Evolutionary conservation across 768 basidiomycete genomes (phyloP).

Genomic region (Xerocomus brunneocitrinus): DNA sequence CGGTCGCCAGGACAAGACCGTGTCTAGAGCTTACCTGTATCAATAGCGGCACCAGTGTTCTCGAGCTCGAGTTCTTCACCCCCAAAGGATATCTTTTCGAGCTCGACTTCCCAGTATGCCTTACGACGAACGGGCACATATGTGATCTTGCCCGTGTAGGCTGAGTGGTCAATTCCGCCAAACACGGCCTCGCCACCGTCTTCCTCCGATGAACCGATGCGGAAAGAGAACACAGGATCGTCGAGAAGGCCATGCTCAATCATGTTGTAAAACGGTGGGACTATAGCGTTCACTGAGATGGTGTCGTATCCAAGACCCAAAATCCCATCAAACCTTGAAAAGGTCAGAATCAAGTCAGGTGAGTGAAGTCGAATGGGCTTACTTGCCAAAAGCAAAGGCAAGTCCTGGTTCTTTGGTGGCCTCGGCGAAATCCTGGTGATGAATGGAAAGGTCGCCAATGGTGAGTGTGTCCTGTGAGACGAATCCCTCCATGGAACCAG

Average conservation of each 20-base stretch:
- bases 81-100: constrained; percentile 82
- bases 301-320: constrained; percentile 93
- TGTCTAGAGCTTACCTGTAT: constrained; percentile 57
- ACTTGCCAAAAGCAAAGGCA: constrained; percentile 96
- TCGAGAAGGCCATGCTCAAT: constrained; percentile 77
- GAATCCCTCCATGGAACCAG: constrained; percentile 95
- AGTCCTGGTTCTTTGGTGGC: constrained; percentile 95
- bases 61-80: constrained; percentile 86
- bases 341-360: neutral
- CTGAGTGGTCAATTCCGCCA: constrained; percentile 76
- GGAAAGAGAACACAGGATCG: constrained; percentile 90
- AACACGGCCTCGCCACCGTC: constrained; percentile 92
- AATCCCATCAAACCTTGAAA: constrained; percentile 85
- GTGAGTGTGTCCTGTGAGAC: constrained; percentile 77
- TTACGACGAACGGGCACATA: constrained; percentile 92
- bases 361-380: constrained; percentile 26
- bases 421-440: constrained; percentile 85
- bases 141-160: constrained; percentile 73
- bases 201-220: constrained; percentile 76
- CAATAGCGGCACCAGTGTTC: constrained; percentile 90
- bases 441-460: constrained; percentile 81
- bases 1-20: neutral
- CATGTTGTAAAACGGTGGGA: constrained; percentile 95
- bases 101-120: constrained; percentile 98
- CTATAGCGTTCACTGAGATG: constrained; percentile 89